phyloP scores from a whole-genome alignment of 2,329 filamentous ascomycete genomes.

The Trichoderma atroviride region DNA sequence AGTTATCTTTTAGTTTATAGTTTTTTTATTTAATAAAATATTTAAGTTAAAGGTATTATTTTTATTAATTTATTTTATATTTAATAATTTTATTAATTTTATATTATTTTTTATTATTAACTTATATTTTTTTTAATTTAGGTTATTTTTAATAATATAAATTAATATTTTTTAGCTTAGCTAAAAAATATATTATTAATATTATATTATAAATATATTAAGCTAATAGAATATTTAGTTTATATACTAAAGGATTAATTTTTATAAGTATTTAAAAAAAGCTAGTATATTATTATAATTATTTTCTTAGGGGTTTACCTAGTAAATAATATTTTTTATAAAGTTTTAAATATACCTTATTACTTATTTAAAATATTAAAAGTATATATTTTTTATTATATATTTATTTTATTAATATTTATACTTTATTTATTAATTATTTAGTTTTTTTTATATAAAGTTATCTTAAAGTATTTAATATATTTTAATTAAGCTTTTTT shows the following conservation, averaged over 20 bases:
- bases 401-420: neutral
- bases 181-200: no score
- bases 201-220: no score
- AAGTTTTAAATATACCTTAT: no score
- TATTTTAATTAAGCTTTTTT: neutral
- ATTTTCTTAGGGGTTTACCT: no score
- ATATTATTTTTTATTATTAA: neutral
- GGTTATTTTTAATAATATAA: no score
- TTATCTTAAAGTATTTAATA: neutral
- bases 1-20: neutral
- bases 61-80: neutral
- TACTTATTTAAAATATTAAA: neutral
- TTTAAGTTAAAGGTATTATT: neutral
- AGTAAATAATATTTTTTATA: no score
- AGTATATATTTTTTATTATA: neutral
- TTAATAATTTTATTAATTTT: neutral
- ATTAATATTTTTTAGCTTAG: no score
- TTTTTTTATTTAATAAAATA: neutral
- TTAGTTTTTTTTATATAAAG: neutral
- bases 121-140: neutral
- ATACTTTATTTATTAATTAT: neutral
- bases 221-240: no score
- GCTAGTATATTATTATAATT: no score
- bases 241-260: no score
- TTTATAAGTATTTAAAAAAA: neutral